Evolutionary conservation across 192 early-diverging fungal species (phyloP).

Genomic region (Umbelopsis isabellina): DNA sequence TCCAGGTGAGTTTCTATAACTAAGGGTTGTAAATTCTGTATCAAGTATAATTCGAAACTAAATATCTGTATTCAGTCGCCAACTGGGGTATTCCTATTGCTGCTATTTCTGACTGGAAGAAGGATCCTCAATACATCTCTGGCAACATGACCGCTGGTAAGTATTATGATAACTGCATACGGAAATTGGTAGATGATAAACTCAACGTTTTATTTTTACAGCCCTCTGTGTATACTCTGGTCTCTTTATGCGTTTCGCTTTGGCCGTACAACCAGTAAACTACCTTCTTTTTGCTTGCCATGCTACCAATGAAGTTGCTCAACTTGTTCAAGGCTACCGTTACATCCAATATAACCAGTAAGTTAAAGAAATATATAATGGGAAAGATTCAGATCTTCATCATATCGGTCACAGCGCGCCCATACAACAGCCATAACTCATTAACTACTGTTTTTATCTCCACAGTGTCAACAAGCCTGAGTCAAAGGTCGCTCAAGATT

Average conservation of each 20-base stretch:
- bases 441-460: background rate
- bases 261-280: constrained; percentile 89
- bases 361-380: constrained; percentile 26
- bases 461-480: background rate
- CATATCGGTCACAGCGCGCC: no score
- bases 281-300: constrained; percentile 94
- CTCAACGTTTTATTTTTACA: constrained; percentile 2
- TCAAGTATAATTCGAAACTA: background rate
- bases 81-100: constrained; percentile 97
- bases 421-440: no score
- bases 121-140: constrained; percentile 89
- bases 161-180: constrained; percentile 3
- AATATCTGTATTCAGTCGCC: constrained; percentile 46
- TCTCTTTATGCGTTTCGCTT: constrained; percentile 95
- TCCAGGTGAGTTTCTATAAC: constrained; percentile 42
- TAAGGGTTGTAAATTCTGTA: background rate
- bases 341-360: constrained; percentile 80
- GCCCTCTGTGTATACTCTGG: constrained; percentile 87
- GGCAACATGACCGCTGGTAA: constrained; percentile 91
- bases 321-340: constrained; percentile 85
- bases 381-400: background rate
- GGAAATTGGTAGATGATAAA: background rate
- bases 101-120: constrained; percentile 89
- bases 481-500: background rate
- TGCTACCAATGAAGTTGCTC: constrained; percentile 86